Evolutionary conservation across 352 stramenopile species (phyloP), one percentile per base, ranked within the genome.

Genomic region (Pythium plurisporium): DNA sequence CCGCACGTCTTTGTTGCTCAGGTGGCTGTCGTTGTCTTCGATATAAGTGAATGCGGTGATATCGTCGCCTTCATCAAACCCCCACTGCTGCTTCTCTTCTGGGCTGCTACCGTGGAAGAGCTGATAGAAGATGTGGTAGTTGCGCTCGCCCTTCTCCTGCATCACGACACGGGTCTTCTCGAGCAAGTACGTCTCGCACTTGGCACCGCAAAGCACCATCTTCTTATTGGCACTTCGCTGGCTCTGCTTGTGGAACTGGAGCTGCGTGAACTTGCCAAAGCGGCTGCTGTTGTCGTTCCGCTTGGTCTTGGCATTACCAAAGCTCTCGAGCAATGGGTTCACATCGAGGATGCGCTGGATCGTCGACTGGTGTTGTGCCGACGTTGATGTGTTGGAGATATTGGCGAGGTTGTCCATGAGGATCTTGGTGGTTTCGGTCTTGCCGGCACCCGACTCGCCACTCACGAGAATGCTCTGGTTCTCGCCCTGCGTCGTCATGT

Each of bases 61-160:
- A n/a, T n/a, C 33, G 11, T 23, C 23, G 7, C 27, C 23, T 45
- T 23, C 9, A 31, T 43, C 5, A 10, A 40, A n/a, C 4, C 26
- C 40, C 20, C 23, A 56, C 5, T 4, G 14, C 8, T 54, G 15
- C n/a, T 51, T 37, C 52, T 25, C 8, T 23, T 55, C 47, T 38
- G 10, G 33, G 33, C 9, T n/a, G n/a, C n/a, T n/a, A n/a, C n/a
- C n/a, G n/a, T n/a, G n/a, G n/a, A n/a, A n/a, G n/a, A 92, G 63
- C 70, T 98, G 85, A 68, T 98, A 98, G 67, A 98, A 98, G 60
- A 99, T 98, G 73, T 98, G 94, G 73, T 98, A 98, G 67, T 98
- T 98, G 23, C 96, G 74, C 69, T 99, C 96, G 2, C 89, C 79
- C 3, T 76, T 76, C 53, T 95, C 91, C 66, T 99, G 95, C 29